Conservation (phyloP, 371 early-diverging fungal species). For the Mortierella sp. region DNA sequence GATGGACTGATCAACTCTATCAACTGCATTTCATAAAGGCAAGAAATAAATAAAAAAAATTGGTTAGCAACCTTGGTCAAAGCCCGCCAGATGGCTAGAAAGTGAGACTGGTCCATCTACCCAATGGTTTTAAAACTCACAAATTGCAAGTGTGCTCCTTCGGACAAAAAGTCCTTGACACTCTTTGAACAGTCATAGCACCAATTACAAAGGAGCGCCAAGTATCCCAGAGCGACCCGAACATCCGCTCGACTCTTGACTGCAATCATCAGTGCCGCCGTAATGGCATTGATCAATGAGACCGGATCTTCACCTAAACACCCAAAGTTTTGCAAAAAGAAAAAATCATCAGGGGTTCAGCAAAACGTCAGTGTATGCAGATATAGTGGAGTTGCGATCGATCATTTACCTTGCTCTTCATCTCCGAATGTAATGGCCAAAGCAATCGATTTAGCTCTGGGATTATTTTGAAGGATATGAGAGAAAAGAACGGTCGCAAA, state of each 20-base stretch:
- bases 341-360: not conserved
- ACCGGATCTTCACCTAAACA: constrained; percentile 63
- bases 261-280: constrained; percentile 69
- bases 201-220: constrained; percentile 83
- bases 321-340: constrained; percentile 8
- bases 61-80: not conserved
- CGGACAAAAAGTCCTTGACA: constrained; percentile 85
- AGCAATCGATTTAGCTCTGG: constrained; percentile 79
- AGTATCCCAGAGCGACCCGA: constrained; percentile 78
- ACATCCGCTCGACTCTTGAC: constrained; percentile 66
- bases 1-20: constrained; percentile 88
- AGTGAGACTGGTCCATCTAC: too few species aligned
- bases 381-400: too few species aligned
- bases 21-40: constrained; percentile 59
- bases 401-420: constrained; percentile 61
- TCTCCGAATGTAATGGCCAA: constrained; percentile 80
- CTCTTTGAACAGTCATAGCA: constrained; percentile 80
- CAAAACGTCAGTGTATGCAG: not conserved
- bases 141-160: constrained; percentile 90
- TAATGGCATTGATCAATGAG: constrained; percentile 66
- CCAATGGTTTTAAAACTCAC: too few species aligned
- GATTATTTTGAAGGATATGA: constrained; percentile 78
- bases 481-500: constrained; percentile 87
- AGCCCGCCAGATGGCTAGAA: too few species aligned
- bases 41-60: not conserved